Conservation (phyloP, 305 asterid genomes). For the Fraxinus floribunda region DNA sequence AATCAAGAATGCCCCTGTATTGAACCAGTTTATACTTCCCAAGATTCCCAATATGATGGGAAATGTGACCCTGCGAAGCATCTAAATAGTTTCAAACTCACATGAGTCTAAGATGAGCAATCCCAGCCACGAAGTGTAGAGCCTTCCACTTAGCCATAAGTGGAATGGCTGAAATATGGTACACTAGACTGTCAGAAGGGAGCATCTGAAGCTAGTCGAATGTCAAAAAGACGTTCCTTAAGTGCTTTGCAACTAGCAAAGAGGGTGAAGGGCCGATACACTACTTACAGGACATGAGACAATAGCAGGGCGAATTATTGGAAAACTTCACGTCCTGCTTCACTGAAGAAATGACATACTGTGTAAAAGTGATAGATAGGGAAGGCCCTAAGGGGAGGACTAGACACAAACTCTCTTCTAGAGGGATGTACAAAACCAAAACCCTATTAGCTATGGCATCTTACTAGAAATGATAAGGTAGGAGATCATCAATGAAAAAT, state of each 20-base stretch:
- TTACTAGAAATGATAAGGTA: no score
- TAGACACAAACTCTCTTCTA: no score
- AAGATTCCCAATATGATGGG: background rate
- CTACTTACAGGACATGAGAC: background rate
- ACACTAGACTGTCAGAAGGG: background rate
- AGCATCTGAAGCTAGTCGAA: background rate
- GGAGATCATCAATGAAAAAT: no score
- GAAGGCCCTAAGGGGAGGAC: no score
- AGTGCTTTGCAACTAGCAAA: background rate
- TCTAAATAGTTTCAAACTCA: background rate
- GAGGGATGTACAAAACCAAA: no score
- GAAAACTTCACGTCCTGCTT: background rate
- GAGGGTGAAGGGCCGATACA: background rate
- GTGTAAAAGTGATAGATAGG: no score
- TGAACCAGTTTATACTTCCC: background rate
- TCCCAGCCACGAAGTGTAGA: background rate
- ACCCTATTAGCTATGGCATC: no score
- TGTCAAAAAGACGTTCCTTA: background rate
- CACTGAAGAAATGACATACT: no score
- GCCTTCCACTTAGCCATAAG: background rate
- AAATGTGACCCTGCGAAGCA: no score
- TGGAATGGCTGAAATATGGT: background rate
- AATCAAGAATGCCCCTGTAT: background rate
- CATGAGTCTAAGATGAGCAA: background rate
- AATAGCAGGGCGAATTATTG: no score